phyloP scores from a whole-genome alignment of 139 green algal species.

The Micractinium sp. region DNA sequence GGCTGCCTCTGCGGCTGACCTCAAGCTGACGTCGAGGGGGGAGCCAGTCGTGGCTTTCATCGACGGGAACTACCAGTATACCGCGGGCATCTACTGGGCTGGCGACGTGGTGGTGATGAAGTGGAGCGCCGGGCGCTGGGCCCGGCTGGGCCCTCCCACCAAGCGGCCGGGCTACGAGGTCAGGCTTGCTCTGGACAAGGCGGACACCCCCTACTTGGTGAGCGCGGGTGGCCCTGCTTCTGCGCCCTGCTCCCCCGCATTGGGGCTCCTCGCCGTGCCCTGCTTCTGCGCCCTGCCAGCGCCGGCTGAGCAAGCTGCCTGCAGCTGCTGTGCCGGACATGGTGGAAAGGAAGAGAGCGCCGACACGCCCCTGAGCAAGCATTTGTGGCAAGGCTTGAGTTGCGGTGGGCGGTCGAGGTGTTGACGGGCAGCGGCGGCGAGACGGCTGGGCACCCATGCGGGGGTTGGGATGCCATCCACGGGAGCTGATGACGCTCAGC shows the following conservation, averaged over 20 bases:
- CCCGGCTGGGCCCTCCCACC: not conserved
- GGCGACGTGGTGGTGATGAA: not conserved
- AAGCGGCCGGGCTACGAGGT: not conserved
- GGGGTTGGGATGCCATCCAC: not conserved
- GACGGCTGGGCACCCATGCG: too few relatives aligned
- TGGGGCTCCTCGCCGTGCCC: too few relatives aligned
- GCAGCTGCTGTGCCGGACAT: too few relatives aligned
- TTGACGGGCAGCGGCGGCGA: too few relatives aligned
- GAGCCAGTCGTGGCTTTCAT: not conserved
- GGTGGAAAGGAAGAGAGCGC: too few relatives aligned
- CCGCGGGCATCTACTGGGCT: not conserved
- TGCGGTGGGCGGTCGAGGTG: too few relatives aligned
- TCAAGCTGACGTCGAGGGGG: not conserved
- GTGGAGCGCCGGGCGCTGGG: not conserved
- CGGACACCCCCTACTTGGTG: not conserved
- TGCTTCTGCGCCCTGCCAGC: too few relatives aligned
- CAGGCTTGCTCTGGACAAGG: not conserved
- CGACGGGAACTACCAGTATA: not conserved
- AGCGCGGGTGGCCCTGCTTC: too few relatives aligned
- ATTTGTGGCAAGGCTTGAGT: too few relatives aligned
- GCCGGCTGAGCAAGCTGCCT: too few relatives aligned
- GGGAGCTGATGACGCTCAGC: not conserved
- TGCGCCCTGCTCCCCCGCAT: too few relatives aligned
- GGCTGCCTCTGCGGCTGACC: not conserved
- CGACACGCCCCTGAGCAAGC: too few relatives aligned